Evolutionary conservation across 2,329 filamentous ascomycete genomes (phyloP), one percentile per base, ranked within the genome.

Genomic region (Pestalotiopsis sp.): DNA sequence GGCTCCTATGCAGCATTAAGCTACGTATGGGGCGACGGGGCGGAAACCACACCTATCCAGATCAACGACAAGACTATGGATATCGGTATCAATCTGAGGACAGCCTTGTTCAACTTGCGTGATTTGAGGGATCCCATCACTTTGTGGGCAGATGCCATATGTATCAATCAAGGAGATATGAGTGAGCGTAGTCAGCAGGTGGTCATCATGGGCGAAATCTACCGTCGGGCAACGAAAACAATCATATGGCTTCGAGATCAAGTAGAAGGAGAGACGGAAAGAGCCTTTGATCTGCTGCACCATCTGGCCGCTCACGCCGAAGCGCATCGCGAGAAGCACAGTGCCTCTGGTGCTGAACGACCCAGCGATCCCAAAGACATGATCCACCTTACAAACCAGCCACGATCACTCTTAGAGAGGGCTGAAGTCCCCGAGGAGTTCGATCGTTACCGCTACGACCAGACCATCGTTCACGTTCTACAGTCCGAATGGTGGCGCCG

Each of bases 401-500:
- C 45, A 20, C 45, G 17, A 20, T 52, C 45, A 20, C 45, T 52
- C 17, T n/a, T 52, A 20, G 45, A 52, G 45, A 52, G 45, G 45
- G n/a, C n/a, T 52, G 45, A 52, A 52, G 45, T 52, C 45, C 45
- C 45, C 17, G 45, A 52, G 45, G 45, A 52, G 6, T 52, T 52
- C 45, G 45, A 52, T 7, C 45, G 45, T 52, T 56, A 14, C n/a
- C n/a, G 45, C 45, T 20, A 52, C 45, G 45, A 52, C 20, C 45
- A 52, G 3, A 64, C 27, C 57, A 59, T 67, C 23, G 25, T 59
- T 4, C 68, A 71, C 23, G 45, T 71, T 11, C 31, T 59, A 14
- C 14, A 39, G 13, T 36, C 57, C 7, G 6, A 25, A 12, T 71
- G 70, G 70, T 69, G 68, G 70, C 41, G 36, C n/a, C 68, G 70